These are phyloP conservation scores for Sphaerulina populicola DNA, from an alignment of 2,329 filamentous ascomycete genomes.

Conservation along the genomic window DNA sequence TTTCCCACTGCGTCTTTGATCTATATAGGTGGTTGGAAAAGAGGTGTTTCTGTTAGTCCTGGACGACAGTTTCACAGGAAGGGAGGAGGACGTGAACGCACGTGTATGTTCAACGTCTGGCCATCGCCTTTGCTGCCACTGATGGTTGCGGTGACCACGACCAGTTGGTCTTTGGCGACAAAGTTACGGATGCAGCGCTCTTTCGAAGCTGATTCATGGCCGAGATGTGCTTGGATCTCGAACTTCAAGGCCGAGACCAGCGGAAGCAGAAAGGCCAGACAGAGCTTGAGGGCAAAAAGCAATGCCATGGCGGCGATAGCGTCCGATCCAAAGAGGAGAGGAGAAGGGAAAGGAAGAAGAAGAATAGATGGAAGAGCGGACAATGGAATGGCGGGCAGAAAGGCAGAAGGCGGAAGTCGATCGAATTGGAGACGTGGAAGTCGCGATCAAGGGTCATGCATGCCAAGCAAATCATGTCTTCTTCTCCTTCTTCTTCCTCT, in stretches of 20 bases:
- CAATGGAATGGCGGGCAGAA: too few species aligned
- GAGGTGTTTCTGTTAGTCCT: not conserved
- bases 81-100: slow-evolving; percentile 42
- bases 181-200: slow-evolving; percentile 96
- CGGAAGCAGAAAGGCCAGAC: slow-evolving; percentile 36
- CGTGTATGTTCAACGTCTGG: slow-evolving; percentile 88
- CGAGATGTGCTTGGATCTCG: slow-evolving; percentile 66
- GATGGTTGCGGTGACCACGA: slow-evolving; percentile 87
- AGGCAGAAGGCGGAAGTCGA: too few species aligned
- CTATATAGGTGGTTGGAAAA: slow-evolving; percentile 30
- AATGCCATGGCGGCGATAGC: not conserved
- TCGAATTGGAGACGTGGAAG: too few species aligned
- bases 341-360: not conserved
- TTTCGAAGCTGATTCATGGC: slow-evolving; percentile 54
- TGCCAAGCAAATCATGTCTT: too few species aligned
- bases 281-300: slow-evolving; percentile 20
- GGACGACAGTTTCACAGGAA: not conserved
- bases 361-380: too few species aligned
- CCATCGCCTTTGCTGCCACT: slow-evolving; percentile 84
- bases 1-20: slow-evolving; percentile 93
- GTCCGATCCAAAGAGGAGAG: not conserved
- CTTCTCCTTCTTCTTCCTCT: too few species aligned
- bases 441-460: too few species aligned
- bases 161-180: slow-evolving; percentile 80
- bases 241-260: slow-evolving; percentile 71